Evolutionary conservation across 768 basidiomycete genomes (phyloP), one percentile per base, ranked within the genome.

Genomic region (Rhizopogon rudus): DNA sequence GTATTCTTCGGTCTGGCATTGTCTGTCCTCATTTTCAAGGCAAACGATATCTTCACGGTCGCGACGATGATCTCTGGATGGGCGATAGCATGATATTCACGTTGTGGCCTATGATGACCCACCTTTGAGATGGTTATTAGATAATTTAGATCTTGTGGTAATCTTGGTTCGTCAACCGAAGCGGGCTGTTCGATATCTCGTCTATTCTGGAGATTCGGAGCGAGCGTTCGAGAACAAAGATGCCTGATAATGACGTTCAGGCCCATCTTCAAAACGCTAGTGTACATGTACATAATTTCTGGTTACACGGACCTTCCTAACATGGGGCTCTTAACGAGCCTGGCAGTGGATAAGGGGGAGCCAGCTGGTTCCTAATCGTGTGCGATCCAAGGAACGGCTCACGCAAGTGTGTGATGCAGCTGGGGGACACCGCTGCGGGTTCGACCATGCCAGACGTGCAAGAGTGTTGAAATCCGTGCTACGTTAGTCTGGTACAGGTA

Each of bases 1-100:
- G 53, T 65, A 2, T 61, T 60, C 17, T 73, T 72, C 58, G n/a
- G 66, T 2, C 51, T 56, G 1, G 64, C 68, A 1, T 61, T 73
- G 51, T 57, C 60, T 8, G 14, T 61, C 29, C 55, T 60, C 42
- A 71, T 68, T 53, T 65, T 71, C 55, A 31, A 55, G n/a, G 48
- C 57, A 13, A 58, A 57, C 13, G 58, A 50, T 12, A 17, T 40
- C 14, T 14, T 53, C 6, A 60, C 64, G 7, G 64, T 59, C 9
- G 44, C 56, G 33, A 31, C 60, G 5, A 49, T 60, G 10, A 55
- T 54, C 13, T 16, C 62, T 28, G 60, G 60, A n/a, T 62, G 61
- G 45, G 14, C 62, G 13, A 56, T 60, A 16, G 57, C 20, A 29
- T 54, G n/a, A 51, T 20, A 20, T 20, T 20, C 20, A 20, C 67